Conservation (phyloP, 2,329 filamentous ascomycete species). For the Alternaria gaisen region DNA sequence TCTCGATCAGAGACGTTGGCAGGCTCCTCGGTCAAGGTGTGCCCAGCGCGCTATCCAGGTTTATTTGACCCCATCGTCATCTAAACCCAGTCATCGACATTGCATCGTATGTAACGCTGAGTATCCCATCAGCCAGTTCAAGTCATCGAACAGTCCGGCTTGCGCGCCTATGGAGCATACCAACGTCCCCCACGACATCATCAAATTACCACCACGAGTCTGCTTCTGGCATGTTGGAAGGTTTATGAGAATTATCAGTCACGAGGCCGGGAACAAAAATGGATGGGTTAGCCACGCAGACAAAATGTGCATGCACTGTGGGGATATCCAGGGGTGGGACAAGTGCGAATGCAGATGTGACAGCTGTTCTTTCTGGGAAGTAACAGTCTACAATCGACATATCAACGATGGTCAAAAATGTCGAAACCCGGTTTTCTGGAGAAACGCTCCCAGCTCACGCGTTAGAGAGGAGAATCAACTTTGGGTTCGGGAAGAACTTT, state of each 20-base stretch:
- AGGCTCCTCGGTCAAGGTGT: slow-evolving; percentile 34
- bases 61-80: slow-evolving; percentile 28
- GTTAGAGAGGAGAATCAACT: slow-evolving; percentile 15
- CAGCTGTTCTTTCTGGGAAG: slow-evolving; percentile 38
- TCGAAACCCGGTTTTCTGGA: slow-evolving; percentile 37
- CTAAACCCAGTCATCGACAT: slow-evolving; percentile 26
- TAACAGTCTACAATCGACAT: slow-evolving; percentile 44
- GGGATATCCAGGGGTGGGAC: slow-evolving; percentile 36
- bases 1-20: slow-evolving; percentile 22
- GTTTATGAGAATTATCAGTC: slow-evolving; percentile 33
- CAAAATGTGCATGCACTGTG: slow-evolving; percentile 50
- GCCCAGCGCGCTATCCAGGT: slow-evolving; percentile 40
- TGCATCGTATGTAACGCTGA: slow-evolving; percentile 45
- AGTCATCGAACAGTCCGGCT: slow-evolving; percentile 40
- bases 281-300: slow-evolving; percentile 38
- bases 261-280: slow-evolving; percentile 31
- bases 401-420: slow-evolving; percentile 41
- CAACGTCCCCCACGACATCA: slow-evolving; percentile 24
- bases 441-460: slow-evolving; percentile 3
- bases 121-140: slow-evolving; percentile 43
- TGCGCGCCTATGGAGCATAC: slow-evolving; percentile 23
- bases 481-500: slow-evolving; percentile 37
- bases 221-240: slow-evolving; percentile 49
- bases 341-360: slow-evolving; percentile 42
- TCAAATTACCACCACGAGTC: slow-evolving; percentile 41